Evolutionary conservation across 2,329 filamentous ascomycete genomes (phyloP), one percentile per base, ranked within the genome.

Genomic region (Boeremia lycopersici): DNA sequence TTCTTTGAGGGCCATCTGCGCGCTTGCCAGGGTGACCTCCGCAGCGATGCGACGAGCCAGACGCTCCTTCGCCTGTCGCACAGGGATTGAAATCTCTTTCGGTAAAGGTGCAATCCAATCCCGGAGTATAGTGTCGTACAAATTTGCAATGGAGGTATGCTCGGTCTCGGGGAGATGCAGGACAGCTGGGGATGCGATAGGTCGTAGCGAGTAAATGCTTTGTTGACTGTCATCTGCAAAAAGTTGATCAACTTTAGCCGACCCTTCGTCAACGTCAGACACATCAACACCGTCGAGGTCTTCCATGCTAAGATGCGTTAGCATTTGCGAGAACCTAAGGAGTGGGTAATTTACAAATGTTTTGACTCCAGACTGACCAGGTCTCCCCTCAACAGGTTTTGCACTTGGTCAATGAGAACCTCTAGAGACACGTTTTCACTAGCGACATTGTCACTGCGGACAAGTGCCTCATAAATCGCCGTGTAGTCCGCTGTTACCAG

Each of bases 11-110:
- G 53, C 57, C 25, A 70, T 26, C n/a, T 63, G 61, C 13, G 35
- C 55, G 41, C 71, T 74, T 30, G 76, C 71, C 5, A 80, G 59
- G 2, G 71, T 58, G 2, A 79, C 41, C 38, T 78, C 72, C 5
- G 72, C 68, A 12, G 77, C 74, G 13, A 76, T 47, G 3, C 63
- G 66, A 30, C 72, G 65, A n/a, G 68, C 69, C 13, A 73, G 57
- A 15, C 63, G 60, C 58, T 75, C 73, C 36, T 70, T 69, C 5
- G 35, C 57, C 52, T 70, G 64, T 6, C 73, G 68, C 30, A 70
- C 50, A 28, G 59, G 59, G 19, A 57, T 48, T 4, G 73, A 58
- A 1, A 70, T 60, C 5, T 63, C 47, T 7, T 39, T 10, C 6
- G 72, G 68, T 29, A 76, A 47, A 9, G 69, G 59, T 15, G 65